These are phyloP conservation scores for Alternaria burnsii DNA, from an alignment of 2,329 filamentous ascomycete genomes.

Conservation along the genomic window DNA sequence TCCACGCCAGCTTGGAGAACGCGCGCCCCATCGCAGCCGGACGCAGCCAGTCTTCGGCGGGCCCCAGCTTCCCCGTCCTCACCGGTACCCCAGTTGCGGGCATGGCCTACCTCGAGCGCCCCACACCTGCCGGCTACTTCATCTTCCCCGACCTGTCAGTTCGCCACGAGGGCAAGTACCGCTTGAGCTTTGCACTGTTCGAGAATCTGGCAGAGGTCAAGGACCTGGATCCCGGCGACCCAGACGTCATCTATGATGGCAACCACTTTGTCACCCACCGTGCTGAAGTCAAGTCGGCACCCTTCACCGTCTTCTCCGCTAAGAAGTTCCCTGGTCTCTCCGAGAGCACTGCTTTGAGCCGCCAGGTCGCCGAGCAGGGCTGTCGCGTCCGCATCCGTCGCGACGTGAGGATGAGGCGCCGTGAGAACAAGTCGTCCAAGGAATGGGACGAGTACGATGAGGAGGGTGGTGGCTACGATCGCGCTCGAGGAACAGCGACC, in stretches of 20 bases:
- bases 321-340: constrained; percentile 98
- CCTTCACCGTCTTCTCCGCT: constrained; percentile 91
- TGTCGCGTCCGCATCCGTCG: constrained; percentile 95
- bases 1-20: constrained; percentile 87
- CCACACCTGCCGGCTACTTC: constrained; percentile 83
- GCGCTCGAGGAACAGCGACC: constrained; percentile 59
- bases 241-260: constrained; percentile 51
- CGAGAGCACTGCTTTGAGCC: constrained; percentile 87
- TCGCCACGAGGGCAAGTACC: constrained; percentile 91
- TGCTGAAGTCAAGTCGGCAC: constrained; percentile 85
- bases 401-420: constrained; percentile 89
- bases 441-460: constrained; percentile 73
- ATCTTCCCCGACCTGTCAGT: constrained; percentile 97
- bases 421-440: constrained; percentile 73
- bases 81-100: constrained; percentile 95
- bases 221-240: constrained; percentile 72
- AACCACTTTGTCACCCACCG: constrained; percentile 77
- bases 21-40: constrained; percentile 84
- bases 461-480: constrained; percentile 57
- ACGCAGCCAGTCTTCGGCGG: constrained; percentile 70
- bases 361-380: constrained; percentile 93
- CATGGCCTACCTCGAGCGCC: constrained; percentile 94
- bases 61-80: constrained; percentile 77
- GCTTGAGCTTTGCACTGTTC: constrained; percentile 90
- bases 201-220: constrained; percentile 89